A percentile compares a stretch with the other conserved stretches of the same genome.
phyloP scores from a whole-genome alignment of 202 grass and related monocot species.

The Schoenoplectus triqueter region DNA sequence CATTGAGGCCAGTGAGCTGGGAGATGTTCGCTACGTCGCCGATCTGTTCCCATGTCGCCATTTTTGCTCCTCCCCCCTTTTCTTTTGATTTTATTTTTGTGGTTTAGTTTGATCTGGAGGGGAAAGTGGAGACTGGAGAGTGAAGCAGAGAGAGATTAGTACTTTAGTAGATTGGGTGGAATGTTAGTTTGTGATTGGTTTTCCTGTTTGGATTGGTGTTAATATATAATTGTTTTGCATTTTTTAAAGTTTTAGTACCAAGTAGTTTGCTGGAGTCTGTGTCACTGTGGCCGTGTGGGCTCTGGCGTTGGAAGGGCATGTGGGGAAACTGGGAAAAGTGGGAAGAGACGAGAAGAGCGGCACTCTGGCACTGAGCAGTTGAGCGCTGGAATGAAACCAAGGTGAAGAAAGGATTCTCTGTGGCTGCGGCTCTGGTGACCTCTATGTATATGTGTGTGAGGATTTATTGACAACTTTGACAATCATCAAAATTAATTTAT shows the following conservation, averaged over 20 bases:
- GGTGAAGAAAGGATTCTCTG: not conserved
- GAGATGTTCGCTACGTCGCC: constrained; percentile 44
- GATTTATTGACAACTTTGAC: no score
- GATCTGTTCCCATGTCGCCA: constrained; percentile 10
- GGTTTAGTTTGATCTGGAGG: not conserved
- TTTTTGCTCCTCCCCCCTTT: not conserved
- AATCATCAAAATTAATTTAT: no score
- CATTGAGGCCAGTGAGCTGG: constrained; percentile 56
- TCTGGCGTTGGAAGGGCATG: not conserved
- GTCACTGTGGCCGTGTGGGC: not conserved
- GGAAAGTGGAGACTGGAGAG: no score
- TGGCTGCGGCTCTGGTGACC: not conserved
- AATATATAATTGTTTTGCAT: not conserved
- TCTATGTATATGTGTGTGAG: no score
- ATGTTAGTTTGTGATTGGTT: constrained; percentile 32
- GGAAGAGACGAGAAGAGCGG: constrained; percentile 5
- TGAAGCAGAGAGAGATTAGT: not conserved
- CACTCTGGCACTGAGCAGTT: not conserved
- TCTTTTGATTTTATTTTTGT: no score
- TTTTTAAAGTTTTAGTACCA: not conserved
- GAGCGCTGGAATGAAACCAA: no score
- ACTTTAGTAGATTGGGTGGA: not conserved
- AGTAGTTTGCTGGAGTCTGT: no score
- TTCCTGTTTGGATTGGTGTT: not conserved
- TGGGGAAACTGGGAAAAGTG: no score